Evolutionary conservation across 805 yeast genomes (phyloP), one percentile per base, ranked within the genome.

Genomic region (Hanseniaspora occidentalis): DNA sequence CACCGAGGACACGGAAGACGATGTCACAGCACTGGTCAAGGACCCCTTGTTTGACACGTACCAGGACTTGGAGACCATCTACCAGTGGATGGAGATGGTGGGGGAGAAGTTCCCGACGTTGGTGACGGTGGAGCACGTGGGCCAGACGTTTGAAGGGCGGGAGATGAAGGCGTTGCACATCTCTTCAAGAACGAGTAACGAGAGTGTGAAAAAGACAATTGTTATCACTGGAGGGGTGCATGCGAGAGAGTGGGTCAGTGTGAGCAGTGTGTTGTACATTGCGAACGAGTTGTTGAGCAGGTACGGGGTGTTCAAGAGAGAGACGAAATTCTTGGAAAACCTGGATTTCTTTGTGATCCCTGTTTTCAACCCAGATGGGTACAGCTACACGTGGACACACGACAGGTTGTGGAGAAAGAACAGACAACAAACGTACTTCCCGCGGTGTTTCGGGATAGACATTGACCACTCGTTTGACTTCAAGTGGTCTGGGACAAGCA

Each of bases 341-440:
- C 57, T 84, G 43, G 89, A 84, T 51, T 81, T 82, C 50, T 56
- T 83, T 25, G 76, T 86, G 47, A 68, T 85, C 23, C 96, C 96
- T 0, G 83, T 84, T 10, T 71, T 78, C 58, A 86, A 86, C 53
- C 95, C 95, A 1, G 96, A 86, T 60, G 96, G 96, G 0, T 86
- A 86, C 56, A 83, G 67, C 11, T 80, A 81, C 56, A 68, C 94
- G 2, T 86, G 96, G 95, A 67, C 66, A 2, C 53, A 62, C 21
- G 95, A 86, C 55, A 65, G 96, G 42, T 62, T 86, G 44, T 86
- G 96, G 96, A 65, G 92, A 36, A 86, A 86, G 53, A 86, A 84
- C 58, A 69, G 95, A 45, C 96, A 86, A 59, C 73, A 75, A 40
- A 79, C 92, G 0, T 71, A 66, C 38, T 56, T 70, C 37, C 75